Evolutionary conservation across 1,139 yeast species (phyloP).

Genomic region (Magnusiomyces sp.): DNA sequence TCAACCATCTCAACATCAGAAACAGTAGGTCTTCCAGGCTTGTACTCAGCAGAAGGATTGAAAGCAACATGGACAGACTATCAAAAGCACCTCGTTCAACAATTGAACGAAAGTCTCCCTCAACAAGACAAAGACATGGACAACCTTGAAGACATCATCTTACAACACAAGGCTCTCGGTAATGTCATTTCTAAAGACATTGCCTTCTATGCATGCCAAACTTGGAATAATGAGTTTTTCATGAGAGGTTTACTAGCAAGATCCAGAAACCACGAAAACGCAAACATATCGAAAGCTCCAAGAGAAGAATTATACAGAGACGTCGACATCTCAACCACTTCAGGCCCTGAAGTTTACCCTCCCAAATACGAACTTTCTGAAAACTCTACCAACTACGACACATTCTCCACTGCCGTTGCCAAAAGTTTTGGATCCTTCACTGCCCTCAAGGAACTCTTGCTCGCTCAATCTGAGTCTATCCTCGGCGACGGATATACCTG

Average conservation of each 20-base stretch:
- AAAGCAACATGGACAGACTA: slow-evolving; percentile 73
- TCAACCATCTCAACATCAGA: slow-evolving; percentile 22
- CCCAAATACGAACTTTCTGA: slow-evolving; percentile 3
- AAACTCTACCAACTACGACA: slow-evolving; percentile 7
- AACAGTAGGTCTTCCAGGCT: slow-evolving; percentile 56
- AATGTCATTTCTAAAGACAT: slow-evolving; percentile 17
- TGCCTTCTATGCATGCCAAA: slow-evolving; percentile 79
- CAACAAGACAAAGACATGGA: slow-evolving; percentile 1
- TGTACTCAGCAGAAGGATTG: slow-evolving; percentile 62
- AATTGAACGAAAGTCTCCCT: slow-evolving; percentile 42
- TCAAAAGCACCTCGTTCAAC: slow-evolving; percentile 60
- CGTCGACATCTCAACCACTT: slow-evolving; percentile 4
- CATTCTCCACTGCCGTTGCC: slow-evolving; percentile 22
- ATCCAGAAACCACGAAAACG: slow-evolving; percentile 7
- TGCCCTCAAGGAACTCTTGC: slow-evolving; percentile 46
- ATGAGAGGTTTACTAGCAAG: slow-evolving; percentile 36
- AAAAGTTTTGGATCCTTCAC: slow-evolving; percentile 37
- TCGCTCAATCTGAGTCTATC: slow-evolving; percentile 51
- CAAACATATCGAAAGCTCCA: slow-evolving; percentile 3
- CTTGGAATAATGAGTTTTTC: slow-evolving; percentile 86
- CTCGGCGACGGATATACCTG: slow-evolving; percentile 85
- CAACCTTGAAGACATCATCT: not conserved
- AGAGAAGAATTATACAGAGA: slow-evolving; percentile 2
- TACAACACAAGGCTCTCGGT: not conserved
- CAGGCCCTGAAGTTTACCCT: slow-evolving; percentile 22